Evolutionary conservation across 73 alveolate species (phyloP).

Genomic region (Symbiodinium natans): DNA sequence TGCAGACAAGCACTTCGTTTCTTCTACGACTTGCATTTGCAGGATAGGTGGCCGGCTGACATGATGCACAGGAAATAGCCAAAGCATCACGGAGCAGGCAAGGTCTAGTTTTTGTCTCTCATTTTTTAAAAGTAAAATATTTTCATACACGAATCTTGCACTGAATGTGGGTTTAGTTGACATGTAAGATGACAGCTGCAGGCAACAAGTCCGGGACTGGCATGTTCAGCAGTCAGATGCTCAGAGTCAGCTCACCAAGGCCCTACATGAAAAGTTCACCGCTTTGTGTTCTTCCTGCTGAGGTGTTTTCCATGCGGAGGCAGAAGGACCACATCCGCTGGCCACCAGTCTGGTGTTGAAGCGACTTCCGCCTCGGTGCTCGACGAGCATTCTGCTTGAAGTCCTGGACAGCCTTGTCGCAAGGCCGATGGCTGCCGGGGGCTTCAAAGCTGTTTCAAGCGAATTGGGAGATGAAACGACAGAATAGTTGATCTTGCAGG

Average conservation of each 20-base stretch:
- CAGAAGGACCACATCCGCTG: conserved; percentile 12
- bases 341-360: conserved; percentile 53
- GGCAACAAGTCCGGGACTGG: neutral
- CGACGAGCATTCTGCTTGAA: conserved; percentile 23
- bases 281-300: too few relatives aligned
- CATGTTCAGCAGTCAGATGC: neutral
- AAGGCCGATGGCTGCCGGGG: neutral
- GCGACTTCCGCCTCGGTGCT: conserved; percentile 71
- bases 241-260: too few relatives aligned
- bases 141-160: too few relatives aligned
- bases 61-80: neutral
- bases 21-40: too few relatives aligned
- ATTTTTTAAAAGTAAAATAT: too few relatives aligned
- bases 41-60: too few relatives aligned
- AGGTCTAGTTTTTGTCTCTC: neutral
- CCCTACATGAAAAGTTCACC: too few relatives aligned
- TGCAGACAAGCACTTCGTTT: neutral
- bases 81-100: neutral
- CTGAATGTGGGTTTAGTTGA: too few relatives aligned
- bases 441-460: too few relatives aligned
- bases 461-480: neutral
- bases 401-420: conserved; percentile 19
- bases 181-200: too few relatives aligned
- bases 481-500: neutral
- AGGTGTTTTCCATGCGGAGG: too few relatives aligned